Percentiles rank a stretch among this genome's conserved stretches.
Conservation (phyloP, 2,329 filamentous ascomycete genomes). For the Aspergillus japonicus region DNA sequence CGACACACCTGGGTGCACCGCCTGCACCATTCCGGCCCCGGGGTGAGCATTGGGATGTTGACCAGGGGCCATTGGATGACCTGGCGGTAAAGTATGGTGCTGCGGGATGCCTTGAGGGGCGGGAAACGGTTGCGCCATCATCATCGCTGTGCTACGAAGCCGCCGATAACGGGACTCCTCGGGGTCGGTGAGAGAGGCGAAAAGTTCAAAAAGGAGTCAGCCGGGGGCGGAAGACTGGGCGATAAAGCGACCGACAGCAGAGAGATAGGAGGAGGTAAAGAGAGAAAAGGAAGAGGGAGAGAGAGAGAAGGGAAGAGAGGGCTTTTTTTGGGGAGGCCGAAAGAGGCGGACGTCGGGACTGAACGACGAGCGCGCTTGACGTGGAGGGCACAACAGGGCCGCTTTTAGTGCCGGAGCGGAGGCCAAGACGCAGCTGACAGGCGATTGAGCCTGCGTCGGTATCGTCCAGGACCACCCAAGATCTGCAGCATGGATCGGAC, state of each 20-base stretch:
- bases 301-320: neutral
- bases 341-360: slow-evolving; percentile 22
- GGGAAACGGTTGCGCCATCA: slow-evolving; percentile 57
- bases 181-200: slow-evolving; percentile 20
- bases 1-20: slow-evolving; percentile 62
- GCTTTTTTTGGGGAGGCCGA: slow-evolving; percentile 5
- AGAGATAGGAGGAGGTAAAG: neutral
- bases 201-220: slow-evolving; percentile 12
- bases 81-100: slow-evolving; percentile 58
- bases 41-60: slow-evolving; percentile 59
- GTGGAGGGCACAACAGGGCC: slow-evolving; percentile 29
- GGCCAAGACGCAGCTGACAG: slow-evolving; percentile 38
- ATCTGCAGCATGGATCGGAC: slow-evolving; percentile 36
- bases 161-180: slow-evolving; percentile 34
- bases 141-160: slow-evolving; percentile 48
- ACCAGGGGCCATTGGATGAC: slow-evolving; percentile 59
- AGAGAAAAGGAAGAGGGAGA: slow-evolving; percentile 7
- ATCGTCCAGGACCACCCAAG: slow-evolving; percentile 29
- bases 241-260: slow-evolving; percentile 4
- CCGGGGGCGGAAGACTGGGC: slow-evolving; percentile 1
- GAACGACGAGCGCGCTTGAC: slow-evolving; percentile 30
- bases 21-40: slow-evolving; percentile 51
- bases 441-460: slow-evolving; percentile 32
- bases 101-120: slow-evolving; percentile 60
- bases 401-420: slow-evolving; percentile 37